phyloP scores from a whole-genome alignment of 257 asterid species.

The Nicotiana otophora region DNA sequence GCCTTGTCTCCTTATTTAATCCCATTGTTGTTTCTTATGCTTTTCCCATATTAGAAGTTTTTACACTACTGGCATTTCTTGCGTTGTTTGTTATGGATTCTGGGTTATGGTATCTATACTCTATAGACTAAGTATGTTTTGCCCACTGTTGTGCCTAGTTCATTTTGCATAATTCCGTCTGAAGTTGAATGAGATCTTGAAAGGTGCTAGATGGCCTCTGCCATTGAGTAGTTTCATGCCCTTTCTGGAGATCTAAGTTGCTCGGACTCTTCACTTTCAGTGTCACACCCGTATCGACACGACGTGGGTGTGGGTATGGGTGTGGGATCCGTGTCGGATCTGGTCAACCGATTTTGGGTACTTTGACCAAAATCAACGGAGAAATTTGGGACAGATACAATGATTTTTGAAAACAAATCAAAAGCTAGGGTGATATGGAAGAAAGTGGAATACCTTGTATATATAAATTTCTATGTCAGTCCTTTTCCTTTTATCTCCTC shows the following conservation, averaged over 20 bases:
- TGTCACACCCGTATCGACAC: too few species aligned
- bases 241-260: neutral
- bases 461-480: too few species aligned
- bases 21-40: neutral
- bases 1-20: neutral
- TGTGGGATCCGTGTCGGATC: too few species aligned
- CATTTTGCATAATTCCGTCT: neutral
- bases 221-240: neutral
- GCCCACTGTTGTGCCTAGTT: neutral
- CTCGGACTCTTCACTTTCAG: too few species aligned
- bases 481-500: too few species aligned
- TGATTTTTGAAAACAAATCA: too few species aligned
- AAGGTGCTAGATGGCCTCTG: neutral
- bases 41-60: neutral
- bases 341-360: too few species aligned
- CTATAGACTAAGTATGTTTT: neutral
- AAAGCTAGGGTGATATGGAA: too few species aligned
- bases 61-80: conserved; percentile 12
- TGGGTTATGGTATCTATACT: neutral
- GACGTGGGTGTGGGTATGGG: too few species aligned
- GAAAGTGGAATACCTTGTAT: too few species aligned
- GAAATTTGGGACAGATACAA: too few species aligned
- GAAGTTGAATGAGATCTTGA: neutral
- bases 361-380: too few species aligned
- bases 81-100: neutral